Evolutionary conservation across 805 yeast species (phyloP).

Genomic region (Pichia paraexigua): DNA sequence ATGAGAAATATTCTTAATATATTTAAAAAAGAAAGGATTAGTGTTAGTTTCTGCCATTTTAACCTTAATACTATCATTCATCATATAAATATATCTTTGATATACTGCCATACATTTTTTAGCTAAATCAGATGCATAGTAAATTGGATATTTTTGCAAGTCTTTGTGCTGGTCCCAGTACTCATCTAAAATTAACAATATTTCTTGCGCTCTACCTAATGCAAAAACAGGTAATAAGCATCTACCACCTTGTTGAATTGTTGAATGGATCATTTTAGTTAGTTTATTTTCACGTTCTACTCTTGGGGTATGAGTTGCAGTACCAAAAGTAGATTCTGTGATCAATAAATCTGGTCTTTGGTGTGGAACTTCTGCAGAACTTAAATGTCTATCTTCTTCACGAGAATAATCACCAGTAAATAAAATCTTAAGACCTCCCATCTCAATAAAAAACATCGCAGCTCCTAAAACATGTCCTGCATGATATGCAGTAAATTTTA

Average conservation of each 20-base stretch:
- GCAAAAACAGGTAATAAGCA: slow-evolving; percentile 93
- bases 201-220: slow-evolving; percentile 92
- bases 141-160: slow-evolving; percentile 72
- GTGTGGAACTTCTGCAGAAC: slow-evolving; percentile 91
- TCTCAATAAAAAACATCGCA: slow-evolving; percentile 93
- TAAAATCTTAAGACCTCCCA: slow-evolving; percentile 80
- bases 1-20: slow-evolving; percentile 68
- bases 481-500: slow-evolving; percentile 93
- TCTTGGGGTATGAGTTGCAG: slow-evolving; percentile 93
- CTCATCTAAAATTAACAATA: slow-evolving; percentile 83
- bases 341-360: slow-evolving; percentile 79
- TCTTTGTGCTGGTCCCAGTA: slow-evolving; percentile 87
- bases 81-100: slow-evolving; percentile 93
- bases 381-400: slow-evolving; percentile 91
- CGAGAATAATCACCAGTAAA: slow-evolving; percentile 97
- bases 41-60: slow-evolving; percentile 68
- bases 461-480: slow-evolving; percentile 99
- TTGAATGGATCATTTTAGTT: slow-evolving; percentile 75
- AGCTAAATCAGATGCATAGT: slow-evolving; percentile 89
- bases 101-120: slow-evolving; percentile 95
- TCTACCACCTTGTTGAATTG: slow-evolving; percentile 82
- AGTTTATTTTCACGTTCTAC: slow-evolving; percentile 75
- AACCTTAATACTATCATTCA: slow-evolving; percentile 84
- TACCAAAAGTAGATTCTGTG: slow-evolving; percentile 95
- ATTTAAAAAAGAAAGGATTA: slow-evolving; percentile 88